phyloP scores from a whole-genome alignment of 2,329 filamentous ascomycete species.

The Exophiala calicioides region DNA sequence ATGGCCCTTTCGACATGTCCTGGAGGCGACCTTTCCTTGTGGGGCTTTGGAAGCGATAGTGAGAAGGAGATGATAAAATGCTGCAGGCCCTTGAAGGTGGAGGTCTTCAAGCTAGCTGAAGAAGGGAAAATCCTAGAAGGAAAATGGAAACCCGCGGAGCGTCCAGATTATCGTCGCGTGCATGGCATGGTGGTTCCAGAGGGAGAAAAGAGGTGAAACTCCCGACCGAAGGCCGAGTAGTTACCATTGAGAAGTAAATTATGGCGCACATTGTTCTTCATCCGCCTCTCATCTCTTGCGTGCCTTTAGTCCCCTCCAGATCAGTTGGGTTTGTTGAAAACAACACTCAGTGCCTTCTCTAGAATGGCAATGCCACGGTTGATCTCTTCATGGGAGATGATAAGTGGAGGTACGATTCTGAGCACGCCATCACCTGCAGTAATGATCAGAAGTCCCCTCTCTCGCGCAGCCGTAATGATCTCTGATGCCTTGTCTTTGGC shows the following conservation, averaged over 20 bases:
- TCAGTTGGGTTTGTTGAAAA: constrained; percentile 47
- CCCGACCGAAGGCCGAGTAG: too few relatives aligned
- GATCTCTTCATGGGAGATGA: constrained; percentile 79
- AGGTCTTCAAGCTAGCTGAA: constrained; percentile 67
- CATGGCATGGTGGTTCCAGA: constrained; percentile 63
- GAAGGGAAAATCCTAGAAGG: constrained; percentile 44
- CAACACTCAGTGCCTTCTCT: constrained; percentile 63
- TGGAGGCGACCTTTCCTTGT: constrained; percentile 77
- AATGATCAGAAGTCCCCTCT: constrained; percentile 85
- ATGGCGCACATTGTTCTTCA: neutral
- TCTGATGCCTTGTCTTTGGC: constrained; percentile 50
- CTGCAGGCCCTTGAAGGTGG: constrained; percentile 72
- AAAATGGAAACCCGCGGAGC: constrained; percentile 64
- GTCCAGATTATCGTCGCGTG: constrained; percentile 63
- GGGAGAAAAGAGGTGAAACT: constrained; percentile 31
- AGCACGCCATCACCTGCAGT: constrained; percentile 91
- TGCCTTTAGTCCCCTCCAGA: constrained; percentile 43
- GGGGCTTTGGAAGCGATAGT: constrained; percentile 66
- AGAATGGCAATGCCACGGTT: constrained; percentile 73
- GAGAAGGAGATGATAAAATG: constrained; percentile 70
- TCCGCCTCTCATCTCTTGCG: constrained; percentile 45
- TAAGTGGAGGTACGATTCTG: constrained; percentile 84
- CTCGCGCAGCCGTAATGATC: constrained; percentile 81
- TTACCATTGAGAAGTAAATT: too few relatives aligned
- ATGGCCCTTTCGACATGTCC: constrained; percentile 69